phyloP scores from a whole-genome alignment of 2,329 filamentous ascomycete genomes.

The Penicillium occitanis region DNA sequence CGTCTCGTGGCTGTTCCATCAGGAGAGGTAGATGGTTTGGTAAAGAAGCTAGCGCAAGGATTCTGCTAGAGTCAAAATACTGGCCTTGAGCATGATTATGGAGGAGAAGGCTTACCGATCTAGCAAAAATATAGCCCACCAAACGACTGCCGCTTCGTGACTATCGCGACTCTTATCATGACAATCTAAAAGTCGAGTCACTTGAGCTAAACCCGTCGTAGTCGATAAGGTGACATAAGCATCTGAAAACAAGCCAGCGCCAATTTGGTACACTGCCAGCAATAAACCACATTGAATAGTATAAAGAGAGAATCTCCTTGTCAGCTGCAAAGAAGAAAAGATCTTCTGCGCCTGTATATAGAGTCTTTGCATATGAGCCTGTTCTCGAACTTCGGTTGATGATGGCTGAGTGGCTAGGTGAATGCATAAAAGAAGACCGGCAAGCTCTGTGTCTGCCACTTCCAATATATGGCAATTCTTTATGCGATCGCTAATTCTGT shows the following conservation, averaged over 20 bases:
- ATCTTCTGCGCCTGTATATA: not conserved
- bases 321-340: not conserved
- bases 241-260: constrained; percentile 15
- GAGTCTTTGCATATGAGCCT: not conserved
- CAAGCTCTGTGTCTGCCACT: constrained; percentile 1
- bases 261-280: constrained; percentile 17
- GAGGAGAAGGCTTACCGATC: constrained; percentile 7
- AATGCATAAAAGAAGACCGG: constrained; percentile 12
- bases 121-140: constrained; percentile 18
- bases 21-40: constrained; percentile 8
- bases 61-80: not conserved
- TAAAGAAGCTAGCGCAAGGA: constrained; percentile 13
- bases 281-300: constrained; percentile 14
- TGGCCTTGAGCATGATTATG: not conserved
- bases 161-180: not conserved
- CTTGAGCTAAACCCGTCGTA: not conserved
- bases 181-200: not conserved
- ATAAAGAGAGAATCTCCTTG: not conserved
- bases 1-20: constrained; percentile 4
- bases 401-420: constrained; percentile 13
- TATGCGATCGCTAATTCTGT: not conserved
- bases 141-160: not conserved
- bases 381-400: not conserved
- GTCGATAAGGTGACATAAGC: constrained; percentile 18
- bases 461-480: not conserved